Base-by-base conservation (phyloP, 2,329 filamentous ascomycete species). In the Aspergillus melleus region DNA sequence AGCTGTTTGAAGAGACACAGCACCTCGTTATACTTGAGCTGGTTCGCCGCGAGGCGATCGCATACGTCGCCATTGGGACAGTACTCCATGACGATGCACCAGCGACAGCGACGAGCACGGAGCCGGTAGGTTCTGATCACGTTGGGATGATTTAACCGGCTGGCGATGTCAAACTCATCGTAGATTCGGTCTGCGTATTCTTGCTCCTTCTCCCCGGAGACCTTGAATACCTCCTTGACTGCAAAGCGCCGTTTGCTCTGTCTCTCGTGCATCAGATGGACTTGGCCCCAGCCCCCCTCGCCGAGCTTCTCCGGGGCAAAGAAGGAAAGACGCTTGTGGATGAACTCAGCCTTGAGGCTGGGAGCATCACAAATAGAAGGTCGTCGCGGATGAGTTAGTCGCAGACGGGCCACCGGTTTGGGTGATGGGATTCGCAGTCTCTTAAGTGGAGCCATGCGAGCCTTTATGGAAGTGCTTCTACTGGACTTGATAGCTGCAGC, bases 61-160 rank as follows among this genome's bases (percentile, higher is more conserved):
- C 90, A 94, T 6, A 96, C 79, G 70, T 96, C 92, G 50, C 92
- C 92, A 66, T 91, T 86, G 3, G 86, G 83, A 78, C 92, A 96
- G 74, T 90, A 96, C 73, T 96, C 91, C 92, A 96, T 96, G 58
- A 96, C 91, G 73, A 96, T 91, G 73, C 92, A 93, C 90, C 90
- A 96, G 44, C 89, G 87, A 32, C 86, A 86, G 66, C 88, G 85
- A 66, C 92, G 84, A 14, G 84, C 87, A 78, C 91, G 95, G 6
- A 96, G 81, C 30, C 88, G 86, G 57, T 92, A 79, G 0, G 91
- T 93, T 74, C 91, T 86, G 64, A 96, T 90, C 67, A 96, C 90
- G 74, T 96, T 96, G 54, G 92, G 91, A 72, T 96, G 92, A 68
- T 92, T 86, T 61, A 93, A 78, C 65, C 90, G 91, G 79, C 93